Base-by-base conservation (phyloP, 768 basidiomycete species). In the Mycena kentingensis region DNA sequence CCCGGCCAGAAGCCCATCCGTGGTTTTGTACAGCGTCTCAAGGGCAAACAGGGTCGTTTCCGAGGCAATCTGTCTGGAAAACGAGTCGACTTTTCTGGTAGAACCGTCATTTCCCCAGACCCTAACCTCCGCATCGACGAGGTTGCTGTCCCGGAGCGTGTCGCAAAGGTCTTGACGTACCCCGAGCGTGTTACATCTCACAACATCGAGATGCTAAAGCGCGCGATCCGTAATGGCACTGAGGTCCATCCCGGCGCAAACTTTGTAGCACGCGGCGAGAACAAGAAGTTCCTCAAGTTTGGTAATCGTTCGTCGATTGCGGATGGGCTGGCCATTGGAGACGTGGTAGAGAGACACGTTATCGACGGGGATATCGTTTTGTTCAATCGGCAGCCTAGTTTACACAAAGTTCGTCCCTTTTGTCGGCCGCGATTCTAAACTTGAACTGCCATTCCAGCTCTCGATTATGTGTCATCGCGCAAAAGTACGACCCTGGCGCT, bases 81-180 rank as follows among this genome's bases (percentile, higher is more conserved):
- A 70, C 93, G 97, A 69, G 97, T 99, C 58, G 97, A 99, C 67
- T 98, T 98, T 67, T 98, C 95, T 0, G 96, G 86, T 5, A 89
- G 97, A 62, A 99, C 97, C 6, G 97, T 99, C 69, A 99, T 99
- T 65, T 96, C 94, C 2, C 97, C 97, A 1, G 97, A 99, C 70
- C 97, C 97, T n/a, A 99, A 98, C 66, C 74, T 99, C 58, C 87
- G 93, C 45, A 97, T 99, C 64, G 97, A 99, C 67, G 96, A 99
- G 73, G 94, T 99, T 10, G 97, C 97, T 16, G 90, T 99, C 1
- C 97, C 97, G 0, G 90, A 96, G 68, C 87, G 93, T 37, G 92
- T 99, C 11, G 92, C 96, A 10, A 92, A 94, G 70, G 82, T 97
- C 46, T 71, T 99, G 56, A 99, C 97, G 6, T 99, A 95, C 67